Evolutionary conservation across 805 yeast genomes (phyloP).

Genomic region (Priceomyces melissophilus): DNA sequence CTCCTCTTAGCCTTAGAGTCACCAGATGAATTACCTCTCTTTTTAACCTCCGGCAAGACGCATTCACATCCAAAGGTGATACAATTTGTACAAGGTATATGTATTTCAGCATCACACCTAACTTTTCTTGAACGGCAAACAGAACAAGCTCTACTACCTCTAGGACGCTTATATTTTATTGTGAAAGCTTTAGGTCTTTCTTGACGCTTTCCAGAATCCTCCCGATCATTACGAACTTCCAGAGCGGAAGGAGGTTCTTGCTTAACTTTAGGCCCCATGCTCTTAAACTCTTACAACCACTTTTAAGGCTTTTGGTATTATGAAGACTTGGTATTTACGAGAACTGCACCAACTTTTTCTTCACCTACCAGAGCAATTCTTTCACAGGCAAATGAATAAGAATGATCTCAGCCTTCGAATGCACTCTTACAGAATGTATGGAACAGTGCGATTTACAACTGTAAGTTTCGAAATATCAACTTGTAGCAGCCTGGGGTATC

Average conservation of each 20-base stretch:
- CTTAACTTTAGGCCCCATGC: conserved; percentile 15
- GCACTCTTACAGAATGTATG: too few species aligned
- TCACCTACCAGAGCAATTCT: too few species aligned
- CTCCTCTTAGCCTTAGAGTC: conserved; percentile 16
- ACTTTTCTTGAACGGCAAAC: conserved; percentile 79
- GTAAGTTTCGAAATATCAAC: too few species aligned
- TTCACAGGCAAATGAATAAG: too few species aligned
- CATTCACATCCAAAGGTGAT: conserved; percentile 71
- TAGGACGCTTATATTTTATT: conserved; percentile 48
- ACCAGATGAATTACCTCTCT: conserved; percentile 27
- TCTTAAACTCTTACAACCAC: neutral
- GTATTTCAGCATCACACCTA: conserved; percentile 68
- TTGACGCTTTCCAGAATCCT: neutral
- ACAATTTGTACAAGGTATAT: conserved; percentile 54
- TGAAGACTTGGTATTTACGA: neutral
- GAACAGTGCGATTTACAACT: too few species aligned
- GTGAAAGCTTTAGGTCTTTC: conserved; percentile 43
- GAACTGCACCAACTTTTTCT: too few species aligned
- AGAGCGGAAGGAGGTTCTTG: conserved; percentile 6
- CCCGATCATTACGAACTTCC: neutral
- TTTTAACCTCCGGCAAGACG: conserved; percentile 58
- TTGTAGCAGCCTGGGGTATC: too few species aligned
- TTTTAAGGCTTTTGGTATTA: neutral
- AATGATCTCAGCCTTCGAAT: too few species aligned
- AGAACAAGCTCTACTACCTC: conserved; percentile 70